A percentile compares a stretch with the other conserved stretches of the same genome.
phyloP scores from a whole-genome alignment of 306 rosid species.

The Prunus persica region DNA sequence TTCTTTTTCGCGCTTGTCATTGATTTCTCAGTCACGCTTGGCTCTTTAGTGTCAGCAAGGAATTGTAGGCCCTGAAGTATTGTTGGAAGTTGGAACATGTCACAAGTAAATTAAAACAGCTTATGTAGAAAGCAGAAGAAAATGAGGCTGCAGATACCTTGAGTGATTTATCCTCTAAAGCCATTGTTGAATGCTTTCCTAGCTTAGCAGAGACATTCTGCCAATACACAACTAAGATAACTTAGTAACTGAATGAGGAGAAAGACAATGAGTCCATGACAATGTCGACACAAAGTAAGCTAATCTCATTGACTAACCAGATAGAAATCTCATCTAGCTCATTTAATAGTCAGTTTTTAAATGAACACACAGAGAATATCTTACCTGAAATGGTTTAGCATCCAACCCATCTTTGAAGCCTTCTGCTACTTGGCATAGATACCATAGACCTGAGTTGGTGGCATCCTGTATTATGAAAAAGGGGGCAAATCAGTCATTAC shows the following conservation, averaged over 20 bases:
- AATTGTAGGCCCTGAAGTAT: constrained; percentile 52
- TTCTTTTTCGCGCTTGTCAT: not conserved
- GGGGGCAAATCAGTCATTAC: not conserved
- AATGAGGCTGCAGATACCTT: constrained; percentile 30
- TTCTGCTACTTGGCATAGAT: constrained; percentile 49
- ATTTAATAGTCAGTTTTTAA: not conserved
- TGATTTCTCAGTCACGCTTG: constrained; percentile 5
- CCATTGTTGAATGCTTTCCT: constrained; percentile 28
- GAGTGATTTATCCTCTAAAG: constrained; percentile 34
- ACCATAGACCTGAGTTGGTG: constrained; percentile 49
- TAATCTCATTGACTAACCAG: not conserved
- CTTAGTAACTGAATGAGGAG: not conserved
- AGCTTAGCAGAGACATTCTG: constrained; percentile 36
- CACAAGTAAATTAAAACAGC: not conserved
- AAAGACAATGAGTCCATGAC: not conserved
- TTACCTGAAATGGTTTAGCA: constrained; percentile 35
- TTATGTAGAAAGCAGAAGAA: not conserved
- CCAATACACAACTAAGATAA: not conserved
- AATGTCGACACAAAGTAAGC: not conserved
- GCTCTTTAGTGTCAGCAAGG: constrained; percentile 37
- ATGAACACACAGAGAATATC: not conserved
- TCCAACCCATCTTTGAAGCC: constrained; percentile 31
- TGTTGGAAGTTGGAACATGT: not conserved
- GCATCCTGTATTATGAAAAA: constrained; percentile 28
- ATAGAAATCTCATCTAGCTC: not conserved